These are phyloP conservation scores for Akanthomyces uredinophilus DNA, from an alignment of 2,329 filamentous ascomycete genomes.

Conservation along the genomic window DNA sequence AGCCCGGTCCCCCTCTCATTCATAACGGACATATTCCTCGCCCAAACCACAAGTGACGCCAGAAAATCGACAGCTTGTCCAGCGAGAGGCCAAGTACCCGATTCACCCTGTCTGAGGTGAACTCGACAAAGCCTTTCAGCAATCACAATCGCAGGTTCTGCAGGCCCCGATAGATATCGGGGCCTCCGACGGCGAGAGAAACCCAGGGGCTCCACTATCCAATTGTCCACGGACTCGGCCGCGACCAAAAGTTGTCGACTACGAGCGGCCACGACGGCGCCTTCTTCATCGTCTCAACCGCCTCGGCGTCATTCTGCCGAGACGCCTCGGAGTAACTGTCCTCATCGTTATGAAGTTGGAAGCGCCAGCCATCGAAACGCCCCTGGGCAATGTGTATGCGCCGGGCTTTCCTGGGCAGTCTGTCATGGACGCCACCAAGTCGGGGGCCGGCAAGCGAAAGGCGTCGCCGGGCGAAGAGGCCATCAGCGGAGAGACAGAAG, in stretches of 20 bases:
- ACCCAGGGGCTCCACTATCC: neutral
- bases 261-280: neutral
- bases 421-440: neutral
- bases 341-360: constrained; percentile 7
- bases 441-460: constrained; percentile 19
- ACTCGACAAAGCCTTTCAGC: neutral
- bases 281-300: neutral
- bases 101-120: neutral
- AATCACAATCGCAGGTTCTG: too few relatives aligned
- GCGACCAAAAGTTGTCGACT: neutral
- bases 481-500: constrained; percentile 30
- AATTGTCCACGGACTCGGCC: neutral
- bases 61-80: neutral
- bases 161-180: neutral
- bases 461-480: constrained; percentile 18
- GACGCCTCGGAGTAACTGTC: neutral
- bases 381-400: neutral
- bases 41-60: neutral
- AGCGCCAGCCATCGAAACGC: neutral
- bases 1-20: neutral
- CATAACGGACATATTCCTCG: neutral
- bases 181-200: neutral
- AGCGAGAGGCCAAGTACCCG: neutral
- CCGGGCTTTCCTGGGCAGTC: neutral
- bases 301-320: neutral